phyloP scores from a whole-genome alignment of 257 asterid species.

The Ligustrum vulgare region DNA sequence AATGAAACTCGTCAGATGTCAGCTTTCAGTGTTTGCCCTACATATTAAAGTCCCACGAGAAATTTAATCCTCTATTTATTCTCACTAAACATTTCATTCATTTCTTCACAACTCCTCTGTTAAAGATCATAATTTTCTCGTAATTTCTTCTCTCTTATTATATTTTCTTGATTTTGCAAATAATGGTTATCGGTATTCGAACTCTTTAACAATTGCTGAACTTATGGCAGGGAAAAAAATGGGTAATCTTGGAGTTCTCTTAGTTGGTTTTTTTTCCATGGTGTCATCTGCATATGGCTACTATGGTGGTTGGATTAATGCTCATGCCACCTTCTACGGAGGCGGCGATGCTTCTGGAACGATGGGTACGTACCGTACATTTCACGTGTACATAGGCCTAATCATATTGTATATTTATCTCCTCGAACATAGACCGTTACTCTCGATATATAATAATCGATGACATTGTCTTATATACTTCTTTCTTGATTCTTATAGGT shows the following conservation, averaged over 20 bases:
- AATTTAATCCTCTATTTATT: slow-evolving; percentile 56
- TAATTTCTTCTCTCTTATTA: not conserved
- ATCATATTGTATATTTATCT: not conserved
- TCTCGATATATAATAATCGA: not conserved
- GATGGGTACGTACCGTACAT: slow-evolving; percentile 56
- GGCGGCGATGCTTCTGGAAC: slow-evolving; percentile 98
- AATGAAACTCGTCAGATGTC: slow-evolving; percentile 40
- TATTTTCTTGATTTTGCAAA: not conserved
- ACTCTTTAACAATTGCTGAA: slow-evolving; percentile 3
- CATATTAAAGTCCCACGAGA: slow-evolving; percentile 19
- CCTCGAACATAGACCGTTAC: not conserved
- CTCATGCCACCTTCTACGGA: slow-evolving; percentile 93
- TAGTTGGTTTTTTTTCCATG: slow-evolving; percentile 46
- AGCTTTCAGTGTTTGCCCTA: slow-evolving; percentile 33
- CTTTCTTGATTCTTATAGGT: slow-evolving; percentile 34
- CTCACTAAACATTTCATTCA: slow-evolving; percentile 38
- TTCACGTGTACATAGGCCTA: not conserved
- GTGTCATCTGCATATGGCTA: slow-evolving; percentile 44
- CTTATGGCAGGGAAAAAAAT: slow-evolving; percentile 37
- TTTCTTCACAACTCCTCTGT: slow-evolving; percentile 37
- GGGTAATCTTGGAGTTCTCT: slow-evolving; percentile 34
- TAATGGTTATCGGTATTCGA: not conserved
- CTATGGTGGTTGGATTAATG: slow-evolving; percentile 82
- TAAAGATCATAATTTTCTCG: slow-evolving; percentile 6
- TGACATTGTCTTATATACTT: not conserved